Evolutionary conservation across 2,329 filamentous ascomycete species (phyloP).

Genomic region (Verticillium klebahnii): DNA sequence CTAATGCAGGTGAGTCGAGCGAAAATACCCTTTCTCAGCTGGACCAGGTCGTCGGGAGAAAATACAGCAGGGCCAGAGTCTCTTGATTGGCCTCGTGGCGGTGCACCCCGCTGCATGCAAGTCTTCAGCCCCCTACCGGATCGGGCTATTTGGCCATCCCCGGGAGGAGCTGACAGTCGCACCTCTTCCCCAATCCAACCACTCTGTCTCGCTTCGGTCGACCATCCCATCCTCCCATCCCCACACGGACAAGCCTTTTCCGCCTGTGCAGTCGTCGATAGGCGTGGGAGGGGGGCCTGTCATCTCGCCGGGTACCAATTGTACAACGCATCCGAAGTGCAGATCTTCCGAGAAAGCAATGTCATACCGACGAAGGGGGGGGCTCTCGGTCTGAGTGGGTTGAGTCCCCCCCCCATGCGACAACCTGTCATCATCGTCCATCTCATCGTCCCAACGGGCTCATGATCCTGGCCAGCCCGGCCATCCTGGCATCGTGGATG

Average conservation of each 20-base stretch:
- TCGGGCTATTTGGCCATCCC: slow-evolving; percentile 8
- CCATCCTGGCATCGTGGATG: not conserved
- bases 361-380: too few species aligned
- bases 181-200: slow-evolving; percentile 8
- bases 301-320: not conserved
- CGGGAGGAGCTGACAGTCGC: slow-evolving; percentile 10
- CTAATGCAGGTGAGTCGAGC: not conserved
- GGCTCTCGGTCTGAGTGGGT: too few species aligned
- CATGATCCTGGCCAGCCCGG: too few species aligned
- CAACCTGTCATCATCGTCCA: not conserved
- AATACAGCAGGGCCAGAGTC: not conserved
- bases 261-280: not conserved
- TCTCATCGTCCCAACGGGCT: not conserved
- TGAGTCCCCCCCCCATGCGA: not conserved
- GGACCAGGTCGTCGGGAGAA: slow-evolving; percentile 8
- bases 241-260: not conserved
- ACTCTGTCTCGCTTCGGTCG: not conserved
- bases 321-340: not conserved
- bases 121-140: slow-evolving; percentile 10
- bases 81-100: slow-evolving; percentile 7
- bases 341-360: not conserved
- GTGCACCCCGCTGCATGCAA: slow-evolving; percentile 7
- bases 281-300: not conserved
- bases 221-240: not conserved
- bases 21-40: slow-evolving; percentile 1